Evolutionary conservation across 768 basidiomycete species (phyloP).

Genomic region (Podaxis sp.): DNA sequence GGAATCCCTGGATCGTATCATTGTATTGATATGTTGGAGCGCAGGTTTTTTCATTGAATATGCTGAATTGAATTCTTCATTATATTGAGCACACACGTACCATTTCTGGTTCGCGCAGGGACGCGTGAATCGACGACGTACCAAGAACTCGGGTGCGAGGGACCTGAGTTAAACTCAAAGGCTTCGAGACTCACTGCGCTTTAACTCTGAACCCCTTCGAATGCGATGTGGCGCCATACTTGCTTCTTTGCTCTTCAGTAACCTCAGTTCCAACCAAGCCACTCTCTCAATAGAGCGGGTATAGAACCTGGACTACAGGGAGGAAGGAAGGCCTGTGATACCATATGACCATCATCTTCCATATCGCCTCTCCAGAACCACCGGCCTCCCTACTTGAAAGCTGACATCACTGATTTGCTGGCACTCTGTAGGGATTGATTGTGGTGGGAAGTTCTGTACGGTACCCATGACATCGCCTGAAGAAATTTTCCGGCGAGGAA

Average conservation of each 20-base stretch:
- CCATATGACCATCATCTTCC: not conserved
- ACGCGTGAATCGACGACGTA: not conserved
- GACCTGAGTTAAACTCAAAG: not conserved
- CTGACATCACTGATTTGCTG: not conserved
- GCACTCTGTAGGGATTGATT: not conserved
- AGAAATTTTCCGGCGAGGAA: not conserved
- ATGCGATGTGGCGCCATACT: not conserved
- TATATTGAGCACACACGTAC: not conserved
- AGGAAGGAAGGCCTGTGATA: not conserved
- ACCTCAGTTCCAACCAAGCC: not conserved
- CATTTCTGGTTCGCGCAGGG: not conserved
- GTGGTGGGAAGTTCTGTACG: too few relatives aligned
- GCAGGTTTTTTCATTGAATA: not conserved
- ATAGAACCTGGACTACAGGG: not conserved
- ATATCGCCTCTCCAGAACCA: slow-evolving; percentile 2
- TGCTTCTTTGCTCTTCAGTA: not conserved
- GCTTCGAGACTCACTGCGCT: not conserved
- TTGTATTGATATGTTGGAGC: not conserved
- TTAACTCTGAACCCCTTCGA: not conserved
- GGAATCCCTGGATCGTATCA: not conserved
- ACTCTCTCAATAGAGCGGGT: not conserved
- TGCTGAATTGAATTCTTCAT: not conserved
- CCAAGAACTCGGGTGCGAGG: not conserved
- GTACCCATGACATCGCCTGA: not conserved
- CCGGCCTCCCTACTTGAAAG: not conserved